Conservation (phyloP, 805 yeast species). For the Kluyveromyces wickerhamii region DNA sequence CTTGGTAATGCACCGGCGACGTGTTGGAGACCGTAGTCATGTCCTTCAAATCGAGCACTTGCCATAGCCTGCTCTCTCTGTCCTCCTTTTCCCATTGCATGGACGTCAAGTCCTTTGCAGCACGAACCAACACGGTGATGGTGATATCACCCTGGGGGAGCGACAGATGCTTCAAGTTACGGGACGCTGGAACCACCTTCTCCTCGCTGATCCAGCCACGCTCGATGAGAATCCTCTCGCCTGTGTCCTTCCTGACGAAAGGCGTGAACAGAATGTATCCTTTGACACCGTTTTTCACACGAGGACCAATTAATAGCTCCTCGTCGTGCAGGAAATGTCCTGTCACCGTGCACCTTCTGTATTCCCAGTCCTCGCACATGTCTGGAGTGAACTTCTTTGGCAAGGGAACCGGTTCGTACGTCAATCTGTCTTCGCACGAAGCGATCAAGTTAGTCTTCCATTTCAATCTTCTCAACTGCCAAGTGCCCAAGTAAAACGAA, state of each 20-base stretch:
- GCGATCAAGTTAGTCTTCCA: conserved; percentile 88
- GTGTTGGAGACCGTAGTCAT: conserved; percentile 59
- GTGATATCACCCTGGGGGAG: conserved; percentile 61
- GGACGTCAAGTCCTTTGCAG: conserved; percentile 53
- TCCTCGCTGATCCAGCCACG: conserved; percentile 88
- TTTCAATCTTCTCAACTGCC: conserved; percentile 80
- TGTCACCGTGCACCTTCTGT: conserved; percentile 63
- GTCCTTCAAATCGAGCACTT: conserved; percentile 70
- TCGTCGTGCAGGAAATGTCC: conserved; percentile 79
- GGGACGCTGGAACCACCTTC: conserved; percentile 44
- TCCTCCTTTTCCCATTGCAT: conserved; percentile 66
- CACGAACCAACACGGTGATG: conserved; percentile 65
- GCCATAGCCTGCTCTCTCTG: conserved; percentile 59
- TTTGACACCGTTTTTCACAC: conserved; percentile 58
- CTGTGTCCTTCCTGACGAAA: conserved; percentile 52
- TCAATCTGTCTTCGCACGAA: conserved; percentile 71
- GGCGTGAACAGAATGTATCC: conserved; percentile 85
- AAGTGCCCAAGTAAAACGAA: conserved; percentile 78
- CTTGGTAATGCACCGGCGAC: conserved; percentile 71
- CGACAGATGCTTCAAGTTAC: conserved; percentile 61
- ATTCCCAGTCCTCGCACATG: conserved; percentile 68
- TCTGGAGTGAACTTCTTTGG: conserved; percentile 61
- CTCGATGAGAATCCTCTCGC: conserved; percentile 66
- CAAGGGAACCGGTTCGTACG: conserved; percentile 61
- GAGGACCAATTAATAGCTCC: conserved; percentile 89